Evolutionary conservation across 2,329 filamentous ascomycete genomes (phyloP).

Genomic region (Calonectria pseudoreteaudii): DNA sequence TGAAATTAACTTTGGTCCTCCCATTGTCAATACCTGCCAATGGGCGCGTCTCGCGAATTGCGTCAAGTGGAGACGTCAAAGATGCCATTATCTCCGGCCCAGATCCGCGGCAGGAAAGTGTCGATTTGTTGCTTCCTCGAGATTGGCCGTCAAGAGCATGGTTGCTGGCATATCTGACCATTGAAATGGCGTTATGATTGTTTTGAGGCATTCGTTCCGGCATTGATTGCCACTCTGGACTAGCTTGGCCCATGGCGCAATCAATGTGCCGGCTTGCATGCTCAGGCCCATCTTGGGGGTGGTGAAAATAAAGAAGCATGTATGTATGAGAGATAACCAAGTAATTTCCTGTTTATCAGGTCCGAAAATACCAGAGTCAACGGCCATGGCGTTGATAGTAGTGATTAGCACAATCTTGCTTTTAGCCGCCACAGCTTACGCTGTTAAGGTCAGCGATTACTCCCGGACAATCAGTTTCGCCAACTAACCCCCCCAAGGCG

Average conservation of each 20-base stretch:
- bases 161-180: neutral
- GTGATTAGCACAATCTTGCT: neutral
- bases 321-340: neutral
- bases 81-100: constrained; percentile 4
- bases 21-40: neutral
- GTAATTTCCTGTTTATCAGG: neutral
- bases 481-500: neutral
- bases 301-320: neutral
- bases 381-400: neutral
- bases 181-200: neutral
- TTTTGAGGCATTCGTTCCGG: constrained; percentile 1
- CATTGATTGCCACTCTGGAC: neutral
- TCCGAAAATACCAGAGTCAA: neutral
- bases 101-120: neutral
- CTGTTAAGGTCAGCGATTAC: neutral
- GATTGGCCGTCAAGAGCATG: neutral
- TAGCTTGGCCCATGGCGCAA: neutral
- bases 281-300: neutral
- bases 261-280: neutral
- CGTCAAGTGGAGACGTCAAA: constrained; percentile 4
- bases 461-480: neutral
- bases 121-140: neutral
- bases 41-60: neutral
- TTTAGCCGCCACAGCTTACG: neutral
- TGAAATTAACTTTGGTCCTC: constrained; percentile 1